Evolutionary conservation across 495 filamentous ascomycete genomes (phyloP).

Genomic region (Jackrogersella multiformis): DNA sequence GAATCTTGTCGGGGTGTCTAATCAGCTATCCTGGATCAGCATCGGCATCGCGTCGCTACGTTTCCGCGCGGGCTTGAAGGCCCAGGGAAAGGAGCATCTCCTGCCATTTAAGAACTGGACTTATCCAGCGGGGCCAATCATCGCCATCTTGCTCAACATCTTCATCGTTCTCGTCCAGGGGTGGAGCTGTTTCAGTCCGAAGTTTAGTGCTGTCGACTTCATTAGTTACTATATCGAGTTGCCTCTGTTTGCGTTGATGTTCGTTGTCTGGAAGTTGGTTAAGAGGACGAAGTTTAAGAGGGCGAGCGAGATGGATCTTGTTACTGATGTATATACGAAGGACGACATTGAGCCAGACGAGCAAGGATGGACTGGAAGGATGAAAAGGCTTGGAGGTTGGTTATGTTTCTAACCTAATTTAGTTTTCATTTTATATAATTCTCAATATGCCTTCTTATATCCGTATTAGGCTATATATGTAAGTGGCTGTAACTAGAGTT

Average conservation of each 20-base stretch:
- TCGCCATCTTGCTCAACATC: constrained; percentile 60
- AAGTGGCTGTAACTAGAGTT: too few relatives aligned
- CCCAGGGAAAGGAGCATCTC: constrained; percentile 64
- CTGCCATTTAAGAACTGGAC: constrained; percentile 71
- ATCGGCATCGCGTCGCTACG: constrained; percentile 68
- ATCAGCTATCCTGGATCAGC: constrained; percentile 69
- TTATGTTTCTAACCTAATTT: constrained; percentile 25
- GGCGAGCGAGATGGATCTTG: constrained; percentile 64
- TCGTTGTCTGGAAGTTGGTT: constrained; percentile 62
- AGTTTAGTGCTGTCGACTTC: constrained; percentile 62
- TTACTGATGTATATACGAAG: constrained; percentile 40
- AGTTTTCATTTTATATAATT: not conserved
- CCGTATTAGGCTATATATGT: too few relatives aligned
- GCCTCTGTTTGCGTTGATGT: constrained; percentile 64
- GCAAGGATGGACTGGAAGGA: constrained; percentile 20
- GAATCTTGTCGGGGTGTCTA: constrained; percentile 70
- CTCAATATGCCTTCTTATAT: not conserved
- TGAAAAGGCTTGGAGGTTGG: constrained; percentile 33
- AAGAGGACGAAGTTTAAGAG: constrained; percentile 58
- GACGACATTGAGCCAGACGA: constrained; percentile 33
- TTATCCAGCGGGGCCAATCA: constrained; percentile 65
- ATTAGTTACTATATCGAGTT: constrained; percentile 67
- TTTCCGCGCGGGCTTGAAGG: constrained; percentile 63
- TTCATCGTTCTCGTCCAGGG: constrained; percentile 69
- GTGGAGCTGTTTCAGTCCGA: constrained; percentile 65